Evolutionary conservation across 176 grass and related monocot genomes (phyloP), one percentile per base, ranked within the genome.

Genomic region (Pontederia paniculata): DNA sequence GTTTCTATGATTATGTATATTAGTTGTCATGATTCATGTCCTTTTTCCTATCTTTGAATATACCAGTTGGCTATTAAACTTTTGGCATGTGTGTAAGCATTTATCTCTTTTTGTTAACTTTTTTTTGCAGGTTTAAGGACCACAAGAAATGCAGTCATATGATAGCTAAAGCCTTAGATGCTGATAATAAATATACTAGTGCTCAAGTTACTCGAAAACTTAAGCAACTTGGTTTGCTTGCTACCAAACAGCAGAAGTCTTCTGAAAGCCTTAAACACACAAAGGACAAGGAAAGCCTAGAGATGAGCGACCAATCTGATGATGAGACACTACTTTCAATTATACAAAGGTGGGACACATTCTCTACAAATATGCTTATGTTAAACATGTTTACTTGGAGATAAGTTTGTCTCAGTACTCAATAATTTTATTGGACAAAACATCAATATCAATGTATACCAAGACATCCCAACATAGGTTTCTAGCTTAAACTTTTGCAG

Each of bases 291-390:
- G 64, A 22, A 19, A 44, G 42, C 16, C 3, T 31, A 9, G 25
- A 21, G 9, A 54, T 15, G 60, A 54, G 49, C 69, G 31, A 51
- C 65, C 77, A 69, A 65, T 88, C 72, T 21, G 84, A 86, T 65
- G 83, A 93, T 23, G 81, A 85, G 74, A 85, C 73, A 19, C 65
- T 95, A 70, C 73, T 76, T 76, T 20, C 64, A 72, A 63, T 89
- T 28, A 84, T 60, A 60, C 56, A 59, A 66, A 89, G 82, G 90
- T 95, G 75, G 73, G 41, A 60, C 46, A 43, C 5, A 17, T n/a
- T n/a, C n/a, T n/a, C n/a, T n/a, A n/a, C n/a, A n/a, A n/a, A n/a
- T n/a, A n/a, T n/a, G n/a, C n/a, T n/a, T n/a, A n/a, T n/a, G n/a
- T n/a, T n/a, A n/a, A n/a, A n/a, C n/a, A n/a, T n/a, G n/a, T n/a